phyloP scores from a whole-genome alignment of 176 grass and related monocot genomes.

The Musa acuminata region DNA sequence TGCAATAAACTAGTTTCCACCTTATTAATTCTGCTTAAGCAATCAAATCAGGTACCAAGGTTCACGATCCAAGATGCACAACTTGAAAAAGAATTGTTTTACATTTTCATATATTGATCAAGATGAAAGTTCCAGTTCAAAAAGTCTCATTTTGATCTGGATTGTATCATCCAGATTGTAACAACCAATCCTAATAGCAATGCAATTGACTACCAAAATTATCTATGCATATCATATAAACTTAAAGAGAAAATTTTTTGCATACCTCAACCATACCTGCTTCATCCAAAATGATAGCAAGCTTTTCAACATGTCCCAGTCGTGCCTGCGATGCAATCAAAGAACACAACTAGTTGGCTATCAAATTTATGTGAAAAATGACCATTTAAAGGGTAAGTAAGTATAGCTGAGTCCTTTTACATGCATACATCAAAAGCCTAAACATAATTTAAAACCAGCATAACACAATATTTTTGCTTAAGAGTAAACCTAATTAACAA shows the following conservation, averaged over 20 bases:
- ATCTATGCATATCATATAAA: background rate
- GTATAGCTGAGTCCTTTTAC: background rate
- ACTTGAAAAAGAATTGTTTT: no score
- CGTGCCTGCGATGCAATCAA: constrained; percentile 51
- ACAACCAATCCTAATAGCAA: background rate
- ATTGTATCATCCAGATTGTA: background rate
- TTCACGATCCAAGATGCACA: no score
- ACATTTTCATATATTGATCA: no score
- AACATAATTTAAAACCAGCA: background rate
- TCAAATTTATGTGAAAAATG: constrained; percentile 14
- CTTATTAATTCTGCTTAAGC: no score
- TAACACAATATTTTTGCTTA: background rate
- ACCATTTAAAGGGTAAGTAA: background rate
- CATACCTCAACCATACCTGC: constrained; percentile 82
- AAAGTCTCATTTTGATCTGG: no score
- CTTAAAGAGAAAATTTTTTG: constrained; percentile 26
- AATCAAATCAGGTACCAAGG: no score
- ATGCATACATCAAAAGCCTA: background rate
- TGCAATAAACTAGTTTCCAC: no score
- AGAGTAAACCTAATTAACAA: background rate
- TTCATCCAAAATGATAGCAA: constrained; percentile 71
- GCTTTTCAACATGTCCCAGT: constrained; percentile 72
- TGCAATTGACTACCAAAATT: background rate
- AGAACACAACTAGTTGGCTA: constrained; percentile 21
- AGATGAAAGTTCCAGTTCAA: no score